These are phyloP conservation scores for Cicer yamashitae DNA, from an alignment of 306 rosid genomes.

Conservation along the genomic window DNA sequence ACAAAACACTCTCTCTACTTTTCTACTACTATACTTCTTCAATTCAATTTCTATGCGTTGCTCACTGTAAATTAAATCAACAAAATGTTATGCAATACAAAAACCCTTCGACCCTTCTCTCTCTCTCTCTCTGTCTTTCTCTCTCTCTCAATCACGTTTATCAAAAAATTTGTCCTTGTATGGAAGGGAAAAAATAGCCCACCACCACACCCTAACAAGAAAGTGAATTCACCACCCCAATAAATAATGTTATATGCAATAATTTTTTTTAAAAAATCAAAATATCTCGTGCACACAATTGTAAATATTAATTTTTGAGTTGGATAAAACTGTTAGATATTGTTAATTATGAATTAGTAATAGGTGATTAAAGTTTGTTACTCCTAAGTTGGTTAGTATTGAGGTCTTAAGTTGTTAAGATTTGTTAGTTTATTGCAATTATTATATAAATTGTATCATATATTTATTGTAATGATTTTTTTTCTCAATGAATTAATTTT, in stretches of 20 bases:
- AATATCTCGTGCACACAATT: too few relatives aligned
- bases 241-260: slow-evolving; percentile 31
- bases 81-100: slow-evolving; percentile 45
- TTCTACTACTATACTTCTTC: slow-evolving; percentile 40
- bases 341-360: too few relatives aligned
- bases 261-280: too few relatives aligned
- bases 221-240: slow-evolving; percentile 76
- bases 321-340: too few relatives aligned
- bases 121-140: slow-evolving; percentile 36
- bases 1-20: slow-evolving; percentile 33
- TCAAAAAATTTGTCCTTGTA: slow-evolving; percentile 74
- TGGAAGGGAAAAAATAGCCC: slow-evolving; percentile 62
- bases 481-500: too few relatives aligned
- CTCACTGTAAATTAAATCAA: slow-evolving; percentile 67
- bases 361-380: too few relatives aligned
- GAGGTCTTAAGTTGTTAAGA: too few relatives aligned
- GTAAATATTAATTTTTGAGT: too few relatives aligned
- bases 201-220: slow-evolving; percentile 79
- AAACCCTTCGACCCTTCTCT: slow-evolving; percentile 29
- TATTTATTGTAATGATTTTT: too few relatives aligned
- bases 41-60: slow-evolving; percentile 11
- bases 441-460: too few relatives aligned
- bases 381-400: too few relatives aligned
- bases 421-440: too few relatives aligned
- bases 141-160: slow-evolving; percentile 63